phyloP scores from a whole-genome alignment of 371 early-diverging fungal genomes.

The Mortierella sp. region DNA sequence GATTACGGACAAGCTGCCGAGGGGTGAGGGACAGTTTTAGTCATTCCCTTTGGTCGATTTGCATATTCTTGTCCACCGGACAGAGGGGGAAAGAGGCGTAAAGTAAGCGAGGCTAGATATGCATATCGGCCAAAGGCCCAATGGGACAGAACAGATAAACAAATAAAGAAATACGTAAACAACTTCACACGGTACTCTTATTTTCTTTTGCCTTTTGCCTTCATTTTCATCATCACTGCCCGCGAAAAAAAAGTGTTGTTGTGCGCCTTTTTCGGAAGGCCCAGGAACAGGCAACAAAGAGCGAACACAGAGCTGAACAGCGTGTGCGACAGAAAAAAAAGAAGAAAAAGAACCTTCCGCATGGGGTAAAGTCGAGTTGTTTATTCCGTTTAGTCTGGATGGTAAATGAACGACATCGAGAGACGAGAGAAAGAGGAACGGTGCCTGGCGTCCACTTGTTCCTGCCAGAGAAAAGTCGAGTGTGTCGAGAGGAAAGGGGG shows the following conservation, averaged over 20 bases:
- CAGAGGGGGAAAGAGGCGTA: background rate
- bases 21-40: background rate
- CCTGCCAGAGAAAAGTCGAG: background rate
- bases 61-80: no score
- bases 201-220: background rate
- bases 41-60: no score
- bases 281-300: background rate
- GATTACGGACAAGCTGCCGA: background rate
- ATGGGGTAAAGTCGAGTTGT: background rate
- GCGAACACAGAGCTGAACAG: no score
- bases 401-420: background rate
- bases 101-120: no score
- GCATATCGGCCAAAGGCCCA: no score
- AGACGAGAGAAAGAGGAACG: background rate
- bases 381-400: background rate
- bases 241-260: background rate
- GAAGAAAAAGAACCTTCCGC: background rate
- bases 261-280: conserved; percentile 3
- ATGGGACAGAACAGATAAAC: no score
- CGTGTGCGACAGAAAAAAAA: no score
- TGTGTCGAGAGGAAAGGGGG: background rate
- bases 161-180: no score
- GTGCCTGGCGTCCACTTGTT: background rate
- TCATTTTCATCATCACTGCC: background rate
- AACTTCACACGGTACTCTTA: background rate